These are phyloP conservation scores for Orbilia javanica DNA, from an alignment of 2,329 filamentous ascomycete species.

Conservation along the genomic window DNA sequence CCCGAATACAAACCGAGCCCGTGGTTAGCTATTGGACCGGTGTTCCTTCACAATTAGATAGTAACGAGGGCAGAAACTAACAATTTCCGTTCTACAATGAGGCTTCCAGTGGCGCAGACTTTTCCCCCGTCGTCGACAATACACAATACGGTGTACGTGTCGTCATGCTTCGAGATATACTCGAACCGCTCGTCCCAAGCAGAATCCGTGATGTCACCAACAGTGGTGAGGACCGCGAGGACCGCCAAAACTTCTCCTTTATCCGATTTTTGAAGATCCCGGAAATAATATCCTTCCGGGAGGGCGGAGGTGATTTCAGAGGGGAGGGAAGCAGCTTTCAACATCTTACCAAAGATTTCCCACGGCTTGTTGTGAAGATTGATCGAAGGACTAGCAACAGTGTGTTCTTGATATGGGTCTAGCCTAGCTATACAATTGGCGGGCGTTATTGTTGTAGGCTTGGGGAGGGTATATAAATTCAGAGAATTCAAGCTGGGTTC, in stretches of 20 bases:
- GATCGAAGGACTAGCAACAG: background rate
- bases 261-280: constrained; percentile 82
- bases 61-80: constrained; percentile 66
- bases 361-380: background rate
- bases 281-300: constrained; percentile 84
- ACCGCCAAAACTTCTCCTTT: constrained; percentile 88
- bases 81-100: constrained; percentile 96
- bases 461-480: background rate
- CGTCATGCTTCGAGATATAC: constrained; percentile 80
- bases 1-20: background rate
- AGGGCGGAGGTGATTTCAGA: constrained; percentile 78
- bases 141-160: constrained; percentile 87
- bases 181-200: constrained; percentile 84
- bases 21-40: background rate
- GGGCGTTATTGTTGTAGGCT: background rate
- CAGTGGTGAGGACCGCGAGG: constrained; percentile 88
- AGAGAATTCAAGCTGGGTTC: background rate
- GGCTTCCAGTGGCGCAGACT: constrained; percentile 89
- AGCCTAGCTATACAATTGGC: background rate
- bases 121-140: constrained; percentile 78
- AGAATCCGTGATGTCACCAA: constrained; percentile 83
- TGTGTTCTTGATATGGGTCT: background rate
- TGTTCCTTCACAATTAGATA: background rate
- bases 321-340: constrained; percentile 63
- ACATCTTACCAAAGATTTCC: constrained; percentile 4